These are phyloP conservation scores for Ajuga reptans DNA, from an alignment of 305 asterid species.

Conservation along the genomic window DNA sequence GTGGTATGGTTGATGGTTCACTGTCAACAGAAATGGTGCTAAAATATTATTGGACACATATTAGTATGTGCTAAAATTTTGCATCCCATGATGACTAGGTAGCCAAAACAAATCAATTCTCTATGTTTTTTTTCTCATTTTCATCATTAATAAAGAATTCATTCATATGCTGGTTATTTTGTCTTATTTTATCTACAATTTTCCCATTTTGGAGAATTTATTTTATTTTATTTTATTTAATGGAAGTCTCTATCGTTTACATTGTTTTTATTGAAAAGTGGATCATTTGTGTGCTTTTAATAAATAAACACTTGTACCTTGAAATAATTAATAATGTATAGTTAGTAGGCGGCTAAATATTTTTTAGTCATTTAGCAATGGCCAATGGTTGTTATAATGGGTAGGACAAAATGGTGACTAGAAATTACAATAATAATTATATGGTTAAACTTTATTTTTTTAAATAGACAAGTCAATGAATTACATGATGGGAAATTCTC, in stretches of 20 bases:
- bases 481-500: neutral
- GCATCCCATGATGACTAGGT: constrained; percentile 24
- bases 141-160: constrained; percentile 11
- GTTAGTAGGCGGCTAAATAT: constrained; percentile 19
- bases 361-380: constrained; percentile 2
- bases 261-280: constrained; percentile 8
- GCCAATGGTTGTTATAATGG: constrained; percentile 1
- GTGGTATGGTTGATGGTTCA: neutral
- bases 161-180: constrained; percentile 20
- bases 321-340: neutral
- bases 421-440: constrained; percentile 9
- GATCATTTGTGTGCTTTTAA: constrained; percentile 10
- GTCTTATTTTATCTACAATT: constrained; percentile 22
- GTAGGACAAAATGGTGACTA: constrained; percentile 28
- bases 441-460: neutral
- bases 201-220: neutral
- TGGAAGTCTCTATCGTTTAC: constrained; percentile 23
- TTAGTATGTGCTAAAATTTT: neutral
- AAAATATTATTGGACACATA: neutral
- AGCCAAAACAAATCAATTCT: constrained; percentile 12
- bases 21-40: neutral
- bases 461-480: neutral
- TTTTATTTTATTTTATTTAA: neutral
- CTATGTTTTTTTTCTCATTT: constrained; percentile 30
- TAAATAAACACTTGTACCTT: neutral